Evolutionary conservation across 2,329 filamentous ascomycete species (phyloP).

Genomic region (Nothophoma quercina): DNA sequence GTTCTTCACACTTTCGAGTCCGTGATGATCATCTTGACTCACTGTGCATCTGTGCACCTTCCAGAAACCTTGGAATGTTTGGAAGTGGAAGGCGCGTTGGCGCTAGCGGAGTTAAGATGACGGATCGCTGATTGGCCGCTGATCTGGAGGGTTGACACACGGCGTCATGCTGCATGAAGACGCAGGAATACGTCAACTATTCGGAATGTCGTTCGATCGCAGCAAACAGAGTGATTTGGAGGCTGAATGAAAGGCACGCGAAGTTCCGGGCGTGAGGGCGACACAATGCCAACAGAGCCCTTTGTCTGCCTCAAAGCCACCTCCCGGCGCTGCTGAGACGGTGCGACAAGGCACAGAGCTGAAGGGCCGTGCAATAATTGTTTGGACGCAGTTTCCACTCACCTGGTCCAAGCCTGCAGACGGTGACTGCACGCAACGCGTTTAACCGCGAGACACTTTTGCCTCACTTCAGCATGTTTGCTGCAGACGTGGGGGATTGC

Average conservation of each 20-base stretch:
- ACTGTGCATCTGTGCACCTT: slow-evolving; percentile 9
- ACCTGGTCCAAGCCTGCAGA: slow-evolving; percentile 2
- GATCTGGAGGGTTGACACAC: not conserved
- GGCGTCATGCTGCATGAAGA: slow-evolving; percentile 17
- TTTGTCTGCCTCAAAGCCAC: slow-evolving; percentile 15
- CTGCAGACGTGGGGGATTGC: slow-evolving; percentile 10
- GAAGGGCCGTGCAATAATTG: slow-evolving; percentile 4
- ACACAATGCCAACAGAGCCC: slow-evolving; percentile 1
- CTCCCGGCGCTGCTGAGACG: slow-evolving; percentile 13
- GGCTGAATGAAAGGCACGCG: not conserved
- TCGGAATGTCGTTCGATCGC: slow-evolving; percentile 6
- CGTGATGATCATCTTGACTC: slow-evolving; percentile 1
- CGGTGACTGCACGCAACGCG: slow-evolving; percentile 6
- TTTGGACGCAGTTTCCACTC: slow-evolving; percentile 4
- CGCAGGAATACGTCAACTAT: slow-evolving; percentile 13
- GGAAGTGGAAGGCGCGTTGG: not conserved
- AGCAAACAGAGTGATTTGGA: slow-evolving; percentile 2
- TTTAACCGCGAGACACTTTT: slow-evolving; percentile 17
- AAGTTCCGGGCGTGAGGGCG: not conserved
- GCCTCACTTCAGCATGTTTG: slow-evolving; percentile 23
- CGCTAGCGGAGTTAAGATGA: slow-evolving; percentile 7
- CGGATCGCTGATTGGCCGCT: slow-evolving; percentile 10
- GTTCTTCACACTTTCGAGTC: not conserved
- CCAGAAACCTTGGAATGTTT: slow-evolving; percentile 8
- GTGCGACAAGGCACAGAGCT: slow-evolving; percentile 15